Conservation (phyloP, 164 flowering plant species). For the Macadamia tetraphylla region DNA sequence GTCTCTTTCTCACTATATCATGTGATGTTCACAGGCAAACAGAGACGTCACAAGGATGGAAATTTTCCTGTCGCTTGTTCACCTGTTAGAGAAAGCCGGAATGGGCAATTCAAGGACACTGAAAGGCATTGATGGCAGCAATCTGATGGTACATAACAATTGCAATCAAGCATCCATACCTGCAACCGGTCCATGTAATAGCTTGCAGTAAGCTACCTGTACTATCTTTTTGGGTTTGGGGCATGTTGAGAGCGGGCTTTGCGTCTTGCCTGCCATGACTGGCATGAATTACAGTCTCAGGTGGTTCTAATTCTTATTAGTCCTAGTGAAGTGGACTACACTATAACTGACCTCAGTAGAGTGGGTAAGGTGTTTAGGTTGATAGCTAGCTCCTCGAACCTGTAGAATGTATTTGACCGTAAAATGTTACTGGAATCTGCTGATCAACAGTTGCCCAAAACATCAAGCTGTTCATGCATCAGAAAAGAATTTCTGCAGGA, state of each 20-base stretch:
- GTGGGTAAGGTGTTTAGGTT: neutral
- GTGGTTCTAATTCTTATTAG: slow-evolving; percentile 8
- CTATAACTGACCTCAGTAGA: neutral
- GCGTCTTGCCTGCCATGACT: slow-evolving; percentile 50
- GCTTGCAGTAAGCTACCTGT: slow-evolving; percentile 34
- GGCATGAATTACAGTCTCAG: slow-evolving; percentile 26
- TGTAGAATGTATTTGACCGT: neutral
- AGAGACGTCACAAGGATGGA: slow-evolving; percentile 91
- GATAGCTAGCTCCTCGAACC: neutral
- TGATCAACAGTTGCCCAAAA: neutral
- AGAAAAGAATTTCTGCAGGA: neutral
- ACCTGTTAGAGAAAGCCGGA: slow-evolving; percentile 60
- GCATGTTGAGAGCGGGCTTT: slow-evolving; percentile 51
- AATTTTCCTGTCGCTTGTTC: slow-evolving; percentile 78
- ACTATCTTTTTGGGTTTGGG: slow-evolving; percentile 17
- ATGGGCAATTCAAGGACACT: slow-evolving; percentile 26
- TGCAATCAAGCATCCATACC: slow-evolving; percentile 44
- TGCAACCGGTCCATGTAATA: slow-evolving; percentile 34
- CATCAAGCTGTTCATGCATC: neutral
- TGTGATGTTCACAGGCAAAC: slow-evolving; percentile 55
- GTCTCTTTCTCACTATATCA: neutral
- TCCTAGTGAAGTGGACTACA: neutral
- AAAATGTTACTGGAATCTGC: too few relatives aligned
- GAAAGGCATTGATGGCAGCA: slow-evolving; percentile 23
- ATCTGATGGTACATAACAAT: slow-evolving; percentile 28